A percentile compares a stretch with the other conserved stretches of the same genome.
These are phyloP conservation scores for Bipolaris sorokiniana DNA, from an alignment of 2,329 filamentous ascomycete genomes.

Conservation along the genomic window DNA sequence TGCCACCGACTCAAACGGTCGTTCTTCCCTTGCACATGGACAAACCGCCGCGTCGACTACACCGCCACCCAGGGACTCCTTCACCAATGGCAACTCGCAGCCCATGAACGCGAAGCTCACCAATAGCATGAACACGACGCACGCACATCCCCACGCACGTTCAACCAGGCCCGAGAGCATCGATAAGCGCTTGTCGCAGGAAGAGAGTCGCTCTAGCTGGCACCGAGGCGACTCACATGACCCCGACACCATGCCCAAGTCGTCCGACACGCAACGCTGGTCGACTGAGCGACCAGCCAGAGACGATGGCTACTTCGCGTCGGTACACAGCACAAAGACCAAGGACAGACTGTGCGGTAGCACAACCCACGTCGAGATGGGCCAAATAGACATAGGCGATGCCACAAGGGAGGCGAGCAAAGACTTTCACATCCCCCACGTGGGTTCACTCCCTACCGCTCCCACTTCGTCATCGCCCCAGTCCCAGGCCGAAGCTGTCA, in stretches of 20 bases:
- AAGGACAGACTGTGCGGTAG: conserved; percentile 38
- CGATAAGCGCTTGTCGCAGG: conserved; percentile 49
- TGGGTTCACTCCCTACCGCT: conserved; percentile 25
- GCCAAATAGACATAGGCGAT: conserved; percentile 33
- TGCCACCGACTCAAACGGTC: conserved; percentile 54
- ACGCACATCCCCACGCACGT: conserved; percentile 46
- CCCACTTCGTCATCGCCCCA: conserved; percentile 18
- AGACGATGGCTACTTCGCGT: conserved; percentile 57
- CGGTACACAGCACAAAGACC: conserved; percentile 43
- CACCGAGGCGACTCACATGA: conserved; percentile 27
- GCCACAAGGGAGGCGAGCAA: conserved; percentile 39
- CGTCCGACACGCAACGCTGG: conserved; percentile 32
- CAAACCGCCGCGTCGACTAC: conserved; percentile 43
- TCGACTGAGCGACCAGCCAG: conserved; percentile 38
- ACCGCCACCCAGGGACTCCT: conserved; percentile 26
- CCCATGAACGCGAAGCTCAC: conserved; percentile 44
- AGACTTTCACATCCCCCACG: conserved; percentile 32
- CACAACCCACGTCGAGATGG: conserved; percentile 48
- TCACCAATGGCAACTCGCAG: conserved; percentile 36
- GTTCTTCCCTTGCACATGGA: conserved; percentile 32
- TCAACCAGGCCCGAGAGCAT: conserved; percentile 40
- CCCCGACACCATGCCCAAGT: conserved; percentile 28
- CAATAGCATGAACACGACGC: conserved; percentile 36
- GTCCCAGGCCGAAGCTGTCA: conserved; percentile 25
- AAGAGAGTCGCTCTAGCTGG: conserved; percentile 28